Conservation (phyloP, 2,329 filamentous ascomycete species). For the Ascochyta fabae region DNA sequence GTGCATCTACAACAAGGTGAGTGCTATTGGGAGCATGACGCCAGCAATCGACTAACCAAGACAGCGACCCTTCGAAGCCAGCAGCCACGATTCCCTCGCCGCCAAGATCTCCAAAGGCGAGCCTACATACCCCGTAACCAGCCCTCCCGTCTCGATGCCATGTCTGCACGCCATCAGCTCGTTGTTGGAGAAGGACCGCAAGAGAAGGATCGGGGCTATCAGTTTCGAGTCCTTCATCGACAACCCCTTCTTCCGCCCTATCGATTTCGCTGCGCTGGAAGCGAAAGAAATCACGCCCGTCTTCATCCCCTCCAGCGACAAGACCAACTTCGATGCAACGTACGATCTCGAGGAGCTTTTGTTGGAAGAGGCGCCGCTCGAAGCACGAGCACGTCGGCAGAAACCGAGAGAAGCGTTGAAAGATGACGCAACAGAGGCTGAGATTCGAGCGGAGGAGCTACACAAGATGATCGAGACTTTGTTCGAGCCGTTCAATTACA, state of each 20-base stretch:
- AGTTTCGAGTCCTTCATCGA: conserved; percentile 83
- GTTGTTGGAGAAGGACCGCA: conserved; percentile 79
- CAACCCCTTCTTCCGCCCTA: conserved; percentile 84
- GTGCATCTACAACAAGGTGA: conserved; percentile 97
- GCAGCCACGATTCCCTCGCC: conserved; percentile 79
- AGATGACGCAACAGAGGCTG: conserved; percentile 92
- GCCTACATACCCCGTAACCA: conserved; percentile 90
- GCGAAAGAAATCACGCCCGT: conserved; percentile 88
- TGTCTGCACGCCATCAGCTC: conserved; percentile 89
- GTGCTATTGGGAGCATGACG: conserved; percentile 17
- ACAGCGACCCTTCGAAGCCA: conserved; percentile 91
- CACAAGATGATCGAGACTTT: conserved; percentile 93
- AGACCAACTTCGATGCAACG: conserved; percentile 98
- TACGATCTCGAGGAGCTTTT: conserved; percentile 95
- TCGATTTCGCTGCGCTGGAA: conserved; percentile 86
- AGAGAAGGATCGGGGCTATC: conserved; percentile 80
- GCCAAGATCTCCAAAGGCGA: conserved; percentile 80
- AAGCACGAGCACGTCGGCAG: conserved; percentile 89
- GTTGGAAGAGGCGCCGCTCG: conserved; percentile 90
- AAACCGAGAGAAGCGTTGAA: conserved; percentile 91
- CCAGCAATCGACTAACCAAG: conserved; percentile 3
- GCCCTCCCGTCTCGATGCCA: conserved; percentile 83
- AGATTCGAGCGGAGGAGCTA: conserved; percentile 92
- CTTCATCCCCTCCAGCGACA: conserved; percentile 92
- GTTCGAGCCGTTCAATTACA: conserved; percentile 96